Evolutionary conservation across 176 grass and related monocot genomes (phyloP), one percentile per base, ranked within the genome.

Genomic region (Phoenix roebelenii): DNA sequence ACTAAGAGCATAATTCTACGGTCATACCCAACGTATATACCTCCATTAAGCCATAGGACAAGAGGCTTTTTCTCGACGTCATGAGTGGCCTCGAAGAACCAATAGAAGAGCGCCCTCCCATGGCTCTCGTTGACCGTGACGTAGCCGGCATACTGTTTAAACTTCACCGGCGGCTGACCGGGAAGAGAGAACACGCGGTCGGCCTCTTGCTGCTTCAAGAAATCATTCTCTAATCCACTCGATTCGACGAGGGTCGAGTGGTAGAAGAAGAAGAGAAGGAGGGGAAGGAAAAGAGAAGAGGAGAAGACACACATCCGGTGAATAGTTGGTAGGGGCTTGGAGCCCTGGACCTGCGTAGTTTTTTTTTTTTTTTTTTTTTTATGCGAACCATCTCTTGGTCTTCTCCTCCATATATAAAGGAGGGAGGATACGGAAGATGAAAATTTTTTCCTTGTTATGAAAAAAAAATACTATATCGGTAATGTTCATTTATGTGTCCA

Each of bases 71-170:
- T 18, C 54, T 0, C 5, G 1, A 22, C 18, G 5, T 55, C 12
- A 22, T 55, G 54, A 20, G 54, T 12, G 3, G 54, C 54, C 54
- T 55, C 54, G 54, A 55, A 55, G 19, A 55, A 55, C 54, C 54
- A 55, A 22, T 55, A 55, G 54, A 55, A 55, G 54, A 55, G 54
- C 54, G 54, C 54, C 22, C 54, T 18, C 18, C 54, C 54, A 3
- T 55, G 54, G 54, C 18, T 56, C 30, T 74, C 70, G 60, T 98
- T 89, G 35, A 92, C 94, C 1, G 88, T 98, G 35, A 98, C 94
- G 65, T 98, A 98, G 22, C 94, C 94, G 25, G 94, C 87, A 60
- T 81, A 98, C 68, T 98, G 94, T 18, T 66, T 54, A 82, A 98
- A 98, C 55, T 7, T 51, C 30, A 98, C 94, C 17, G 56, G 5